Percentiles rank a stretch among this genome's conserved stretches.
Evolutionary conservation across 1,284 basidiomycete genomes (phyloP).

Genomic region (Tilletia caries): DNA sequence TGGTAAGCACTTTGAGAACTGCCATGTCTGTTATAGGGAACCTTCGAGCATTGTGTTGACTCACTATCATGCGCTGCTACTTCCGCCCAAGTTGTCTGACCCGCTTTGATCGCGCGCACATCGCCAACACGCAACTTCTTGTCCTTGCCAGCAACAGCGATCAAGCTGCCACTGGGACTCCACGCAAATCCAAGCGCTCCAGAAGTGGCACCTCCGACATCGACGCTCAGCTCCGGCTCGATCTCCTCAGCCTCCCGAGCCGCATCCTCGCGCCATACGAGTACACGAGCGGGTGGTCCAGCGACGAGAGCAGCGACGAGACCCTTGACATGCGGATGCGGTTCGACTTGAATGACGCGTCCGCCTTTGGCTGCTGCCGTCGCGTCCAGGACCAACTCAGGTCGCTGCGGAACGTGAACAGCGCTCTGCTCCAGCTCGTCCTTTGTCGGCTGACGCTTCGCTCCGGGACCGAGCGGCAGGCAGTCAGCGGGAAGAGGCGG

Average conservation of each 20-base stretch:
- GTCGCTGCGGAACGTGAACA: background rate
- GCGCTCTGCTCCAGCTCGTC: background rate
- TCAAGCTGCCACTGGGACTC: slow-evolving; percentile 49
- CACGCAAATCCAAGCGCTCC: slow-evolving; percentile 37
- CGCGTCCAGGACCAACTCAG: background rate
- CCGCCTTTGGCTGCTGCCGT: slow-evolving; percentile 6
- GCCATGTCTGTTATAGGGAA: too few relatives aligned
- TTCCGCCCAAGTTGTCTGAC: slow-evolving; percentile 43
- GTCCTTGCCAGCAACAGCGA: slow-evolving; percentile 57
- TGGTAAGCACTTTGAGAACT: background rate
- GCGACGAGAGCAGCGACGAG: slow-evolving; percentile 16
- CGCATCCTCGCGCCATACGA: slow-evolving; percentile 3
- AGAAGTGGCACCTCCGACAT: slow-evolving; percentile 11
- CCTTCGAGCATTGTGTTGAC: background rate
- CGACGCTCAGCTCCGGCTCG: background rate
- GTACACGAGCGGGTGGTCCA: slow-evolving; percentile 13
- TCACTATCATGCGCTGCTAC: slow-evolving; percentile 22
- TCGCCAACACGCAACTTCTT: slow-evolving; percentile 55
- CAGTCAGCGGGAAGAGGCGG: background rate
- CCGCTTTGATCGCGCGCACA: slow-evolving; percentile 39
- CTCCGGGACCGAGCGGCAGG: background rate
- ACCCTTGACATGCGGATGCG: slow-evolving; percentile 18
- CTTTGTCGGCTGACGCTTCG: slow-evolving; percentile 8
- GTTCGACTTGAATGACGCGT: slow-evolving; percentile 17
- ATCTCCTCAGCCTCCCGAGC: background rate